Evolutionary conservation across 2,329 filamentous ascomycete genomes (phyloP), one percentile per base, ranked within the genome.

Genomic region (Celoporthe dispersa): DNA sequence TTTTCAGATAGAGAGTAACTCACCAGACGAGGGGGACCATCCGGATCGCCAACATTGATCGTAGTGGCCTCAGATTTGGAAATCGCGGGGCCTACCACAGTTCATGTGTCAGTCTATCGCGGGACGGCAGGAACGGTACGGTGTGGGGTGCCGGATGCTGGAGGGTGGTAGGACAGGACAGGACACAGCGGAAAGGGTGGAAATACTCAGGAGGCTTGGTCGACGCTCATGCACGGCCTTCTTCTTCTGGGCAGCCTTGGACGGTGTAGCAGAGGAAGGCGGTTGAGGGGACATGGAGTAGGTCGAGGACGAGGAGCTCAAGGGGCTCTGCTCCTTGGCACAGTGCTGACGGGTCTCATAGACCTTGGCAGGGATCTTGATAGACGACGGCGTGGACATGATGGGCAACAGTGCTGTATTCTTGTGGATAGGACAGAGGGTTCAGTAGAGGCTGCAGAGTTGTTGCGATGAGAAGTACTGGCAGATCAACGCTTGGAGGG

Each of bases 51-150:
- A 74, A 95, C 89, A 78, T 94, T 92, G 79, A 94, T 89, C 62
- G 94, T 91, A n/a, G 90, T 94, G 76, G 91, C 91, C 80, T 94
- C 91, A 75, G 92, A 87, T 78, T 92, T 90, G 60, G 89, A 89
- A 72, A 94, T 84, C 25, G 91, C 90, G 57, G 88, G 87, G 79
- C 92, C 92, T 94, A 35, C 28, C 53, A 57, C 19, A 16, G 12
- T 57, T 68, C 69, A 65, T 71, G 69, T 60, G 60, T 73, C 73
- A 66, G 77, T 69, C n/a, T 60, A 70, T 68, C 39, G 59, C 61
- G 61, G 64, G 55, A 51, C 41, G 61, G 51, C 55, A 63, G 48
- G 11, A 65, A 22, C 39, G 48, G 57, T 59, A 53, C 12, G 48
- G 41, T 35, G 41, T 25, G 19, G 59, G 59, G 37, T 48, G 57